Percentiles rank a stretch among this genome's conserved stretches.
These are phyloP conservation scores for Pezicula radicicola DNA, from an alignment of 2,329 filamentous ascomycete species.

Conservation along the genomic window DNA sequence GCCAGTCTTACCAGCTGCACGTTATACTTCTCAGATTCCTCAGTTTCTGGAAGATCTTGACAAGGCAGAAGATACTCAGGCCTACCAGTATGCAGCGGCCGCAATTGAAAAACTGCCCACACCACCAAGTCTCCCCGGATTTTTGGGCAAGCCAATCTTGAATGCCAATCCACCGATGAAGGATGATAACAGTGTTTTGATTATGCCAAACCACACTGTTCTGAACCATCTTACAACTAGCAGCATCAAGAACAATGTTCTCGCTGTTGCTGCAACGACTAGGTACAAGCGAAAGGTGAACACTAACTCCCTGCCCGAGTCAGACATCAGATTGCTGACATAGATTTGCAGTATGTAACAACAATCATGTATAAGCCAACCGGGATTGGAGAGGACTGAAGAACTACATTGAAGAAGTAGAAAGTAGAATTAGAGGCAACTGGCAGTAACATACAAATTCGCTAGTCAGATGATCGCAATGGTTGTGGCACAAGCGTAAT, in stretches of 20 bases:
- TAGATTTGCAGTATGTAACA: constrained; percentile 77
- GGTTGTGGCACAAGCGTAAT: too few relatives aligned
- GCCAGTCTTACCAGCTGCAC: constrained; percentile 49
- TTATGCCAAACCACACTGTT: constrained; percentile 95
- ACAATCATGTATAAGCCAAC: constrained; percentile 95
- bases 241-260: constrained; percentile 93
- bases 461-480: too few relatives aligned
- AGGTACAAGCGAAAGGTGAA: constrained; percentile 89
- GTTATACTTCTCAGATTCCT: constrained; percentile 74
- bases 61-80: constrained; percentile 72
- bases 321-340: constrained; percentile 1
- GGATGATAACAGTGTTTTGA: constrained; percentile 95
- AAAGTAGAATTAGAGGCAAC: too few relatives aligned
- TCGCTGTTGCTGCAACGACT: constrained; percentile 96
- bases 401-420: too few relatives aligned
- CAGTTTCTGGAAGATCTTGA: constrained; percentile 86
- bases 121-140: constrained; percentile 83
- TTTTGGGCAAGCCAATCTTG: constrained; percentile 89
- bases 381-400: constrained; percentile 38
- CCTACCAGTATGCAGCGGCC: constrained; percentile 70
- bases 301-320: background rate
- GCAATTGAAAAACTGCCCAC: constrained; percentile 78
- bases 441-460: too few relatives aligned
- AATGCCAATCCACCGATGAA: constrained; percentile 92
- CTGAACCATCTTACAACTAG: constrained; percentile 95